Evolutionary conservation across 495 filamentous ascomycete genomes (phyloP), one percentile per base, ranked within the genome.

Genomic region (Neurospora cerealis): DNA sequence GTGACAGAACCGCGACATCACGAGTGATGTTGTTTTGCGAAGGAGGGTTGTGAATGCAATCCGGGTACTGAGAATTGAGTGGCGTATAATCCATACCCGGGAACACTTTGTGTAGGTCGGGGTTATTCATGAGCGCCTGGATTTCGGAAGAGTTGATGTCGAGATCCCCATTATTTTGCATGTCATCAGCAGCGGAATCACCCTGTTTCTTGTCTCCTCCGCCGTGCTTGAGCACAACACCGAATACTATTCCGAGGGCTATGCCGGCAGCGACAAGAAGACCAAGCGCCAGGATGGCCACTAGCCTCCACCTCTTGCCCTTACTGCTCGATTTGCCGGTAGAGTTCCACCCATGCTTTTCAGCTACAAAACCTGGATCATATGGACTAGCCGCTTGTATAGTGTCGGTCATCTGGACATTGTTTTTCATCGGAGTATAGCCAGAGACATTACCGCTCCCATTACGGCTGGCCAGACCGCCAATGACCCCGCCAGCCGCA

Each of bases 31-130:
- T 97, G 83, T 98, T 97, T 80, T 97, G 96, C 5, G 89, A 92
- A 0, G 95, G 92, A 6, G 93, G 92, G 77, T 90, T 87, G 72
- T 86, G 84, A 46, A 95, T 75, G 82, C 96, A 99, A 4, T 91
- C 91, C 10, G 96, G 96, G 76, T 95, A 97, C 78, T 97, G 94
- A 0, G 93, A 89, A 78, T 95, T 92, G 81, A 95, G 89, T 0
- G 96, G 94, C 0, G 95, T 98, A 79, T 99, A 99, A 81, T 97
- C 96, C 75, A 99, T 92, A n/a, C 94, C 96, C 0, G 93, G 93
- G 79, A 99, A 98, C 13, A 98, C 95, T 80, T 93, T 96, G 83
- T 97, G 93, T 17, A 99, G 86, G 74, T 93, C 82, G 0, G 81
- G 75, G 80, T 97, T 97, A 77, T 90, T 89, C 87, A 98, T 87